Evolutionary conservation across 352 stramenopile genomes (phyloP), one percentile per base, ranked within the genome.

Genomic region (Pythium rhizo-oryzae): DNA sequence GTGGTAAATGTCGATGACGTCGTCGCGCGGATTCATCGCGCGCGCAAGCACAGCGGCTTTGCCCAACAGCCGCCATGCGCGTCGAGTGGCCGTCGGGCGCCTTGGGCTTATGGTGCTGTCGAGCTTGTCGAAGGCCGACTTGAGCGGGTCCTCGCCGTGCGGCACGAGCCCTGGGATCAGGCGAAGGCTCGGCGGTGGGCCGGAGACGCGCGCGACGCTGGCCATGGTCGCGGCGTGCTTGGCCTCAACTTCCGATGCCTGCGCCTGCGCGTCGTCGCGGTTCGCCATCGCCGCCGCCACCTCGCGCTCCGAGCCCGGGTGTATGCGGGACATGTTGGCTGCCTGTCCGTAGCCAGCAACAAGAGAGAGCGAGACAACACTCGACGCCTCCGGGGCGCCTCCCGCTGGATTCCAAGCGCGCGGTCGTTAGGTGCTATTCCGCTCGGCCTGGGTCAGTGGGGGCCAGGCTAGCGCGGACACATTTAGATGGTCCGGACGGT

Each of bases 1-100:
- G 72, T 94, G 85, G 68, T 92, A 94, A 64, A 94, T 94, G 49
- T 94, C 85, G 47, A 94, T 91, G 4, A 82, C 75, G 4, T 80
- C 75, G 23, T 79, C 78, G 8, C 58, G 64, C 39, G 75, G 70
- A 52, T 79, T 82, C 39, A 81, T 61, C 0, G 69, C 65, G 1
- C 65, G 58, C 33, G 72, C 58, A 25, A 81, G 60, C 59, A 79
- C 8, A 3, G 75, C 63, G 5, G 68, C 72, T 23, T 75, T 69
- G 35, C 61, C 47, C 21, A 81, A 56, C 19, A 81, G 25, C 9
- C 72, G 46, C 70, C 70, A 81, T 23, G 70, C 62, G 7, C 64
- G 65, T 5, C 62, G 56, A 15, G 30, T 58, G 5, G 46, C 21
- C 16, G 62, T 60, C 8, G 53, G 18, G 11, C 19, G 50, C 39